phyloP scores from a whole-genome alignment of 176 grass and related monocot genomes.

The Eragrostis nindensis region DNA sequence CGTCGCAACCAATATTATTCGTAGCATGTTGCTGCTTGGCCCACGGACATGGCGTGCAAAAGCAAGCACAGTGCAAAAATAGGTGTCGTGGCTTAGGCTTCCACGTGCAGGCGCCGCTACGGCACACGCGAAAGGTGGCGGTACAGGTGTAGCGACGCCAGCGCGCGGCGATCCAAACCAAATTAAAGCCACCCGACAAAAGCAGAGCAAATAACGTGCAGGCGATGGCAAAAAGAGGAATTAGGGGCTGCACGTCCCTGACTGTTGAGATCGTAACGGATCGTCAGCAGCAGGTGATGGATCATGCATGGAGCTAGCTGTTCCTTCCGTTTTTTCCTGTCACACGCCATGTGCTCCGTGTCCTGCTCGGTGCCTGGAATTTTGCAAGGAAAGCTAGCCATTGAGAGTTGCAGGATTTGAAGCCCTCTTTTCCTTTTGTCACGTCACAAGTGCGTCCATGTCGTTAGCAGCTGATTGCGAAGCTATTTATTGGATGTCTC shows the following conservation, averaged over 20 bases:
- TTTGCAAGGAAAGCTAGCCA: neutral
- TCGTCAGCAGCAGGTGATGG: neutral
- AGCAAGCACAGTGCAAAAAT: neutral
- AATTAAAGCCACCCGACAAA: slow-evolving; percentile 8
- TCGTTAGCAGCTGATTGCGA: neutral
- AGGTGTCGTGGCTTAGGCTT: neutral
- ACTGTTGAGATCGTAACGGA: neutral
- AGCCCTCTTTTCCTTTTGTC: neutral
- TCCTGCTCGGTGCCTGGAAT: neutral
- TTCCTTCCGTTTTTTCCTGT: neutral
- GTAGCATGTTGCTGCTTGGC: neutral
- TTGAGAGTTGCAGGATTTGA: neutral
- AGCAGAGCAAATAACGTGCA: slow-evolving; percentile 3
- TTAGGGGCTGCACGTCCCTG: no score
- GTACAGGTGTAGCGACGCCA: slow-evolving; percentile 13
- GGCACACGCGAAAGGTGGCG: neutral
- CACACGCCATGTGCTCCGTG: neutral
- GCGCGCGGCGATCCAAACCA: neutral
- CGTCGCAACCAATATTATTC: neutral
- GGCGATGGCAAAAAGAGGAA: neutral
- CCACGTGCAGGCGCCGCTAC: neutral
- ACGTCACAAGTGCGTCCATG: neutral
- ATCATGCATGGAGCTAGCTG: neutral
- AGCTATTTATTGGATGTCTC: neutral
- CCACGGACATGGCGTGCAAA: neutral